These are phyloP conservation scores for Mucor irregularis DNA, from an alignment of 371 early-diverging fungal genomes.

Conservation along the genomic window DNA sequence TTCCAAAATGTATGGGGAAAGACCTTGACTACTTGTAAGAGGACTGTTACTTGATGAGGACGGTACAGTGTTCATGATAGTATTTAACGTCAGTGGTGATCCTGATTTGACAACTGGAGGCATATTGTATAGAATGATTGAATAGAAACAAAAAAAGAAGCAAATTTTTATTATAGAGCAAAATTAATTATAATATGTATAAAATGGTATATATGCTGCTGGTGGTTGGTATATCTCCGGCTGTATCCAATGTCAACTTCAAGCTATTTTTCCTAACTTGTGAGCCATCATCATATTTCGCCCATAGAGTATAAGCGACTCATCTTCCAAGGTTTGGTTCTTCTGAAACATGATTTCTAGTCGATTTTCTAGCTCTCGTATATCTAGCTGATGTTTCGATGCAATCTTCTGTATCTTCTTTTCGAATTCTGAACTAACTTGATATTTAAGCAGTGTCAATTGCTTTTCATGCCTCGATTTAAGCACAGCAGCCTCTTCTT, in stretches of 20 bases:
- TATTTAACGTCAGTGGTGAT: slow-evolving; percentile 4
- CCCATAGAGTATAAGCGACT: slow-evolving; percentile 10
- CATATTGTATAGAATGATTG: neutral
- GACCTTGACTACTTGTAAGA: neutral
- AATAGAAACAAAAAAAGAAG: neutral
- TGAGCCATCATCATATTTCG: slow-evolving; percentile 15
- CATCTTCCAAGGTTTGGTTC: slow-evolving; percentile 18
- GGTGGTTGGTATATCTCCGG: slow-evolving; percentile 17
- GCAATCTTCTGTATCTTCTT: slow-evolving; percentile 1
- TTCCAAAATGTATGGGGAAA: slow-evolving; percentile 10
- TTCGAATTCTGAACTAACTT: neutral
- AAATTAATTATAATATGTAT: neutral
- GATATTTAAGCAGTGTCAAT: neutral
- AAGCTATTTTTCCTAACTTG: slow-evolving; percentile 16
- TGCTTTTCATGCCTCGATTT: slow-evolving; percentile 4
- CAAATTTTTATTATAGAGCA: neutral
- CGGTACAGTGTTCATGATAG: neutral
- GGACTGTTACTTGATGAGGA: neutral
- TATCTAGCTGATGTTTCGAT: neutral
- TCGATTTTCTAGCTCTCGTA: neutral
- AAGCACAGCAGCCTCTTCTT: slow-evolving; percentile 13
- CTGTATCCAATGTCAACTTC: neutral
- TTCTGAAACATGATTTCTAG: slow-evolving; percentile 10
- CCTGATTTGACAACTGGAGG: slow-evolving; percentile 7
- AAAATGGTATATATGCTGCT: too few relatives aligned